Percentiles rank a stretch among this genome's conserved stretches.
Evolutionary conservation across 306 rosid genomes (phyloP).

Genomic region (Prunus campanulata): DNA sequence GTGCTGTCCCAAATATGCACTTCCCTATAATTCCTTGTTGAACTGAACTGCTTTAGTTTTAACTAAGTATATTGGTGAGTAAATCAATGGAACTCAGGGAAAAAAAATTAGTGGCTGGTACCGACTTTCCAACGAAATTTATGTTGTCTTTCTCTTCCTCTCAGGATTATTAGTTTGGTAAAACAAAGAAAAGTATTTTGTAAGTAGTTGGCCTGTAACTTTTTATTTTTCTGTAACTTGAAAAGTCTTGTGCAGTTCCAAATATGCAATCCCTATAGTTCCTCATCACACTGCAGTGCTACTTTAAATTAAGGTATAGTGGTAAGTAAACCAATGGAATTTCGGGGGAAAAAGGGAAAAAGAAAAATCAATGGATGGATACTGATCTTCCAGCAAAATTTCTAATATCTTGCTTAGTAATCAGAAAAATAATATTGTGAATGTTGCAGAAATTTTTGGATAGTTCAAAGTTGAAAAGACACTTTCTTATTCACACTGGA

Average conservation of each 20-base stretch:
- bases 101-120: not conserved
- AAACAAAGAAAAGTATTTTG: not conserved
- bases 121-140: not conserved
- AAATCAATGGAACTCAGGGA: not conserved
- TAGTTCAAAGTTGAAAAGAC: conserved; percentile 95
- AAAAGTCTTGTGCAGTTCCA: not conserved
- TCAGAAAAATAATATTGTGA: conserved; percentile 15
- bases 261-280: not conserved
- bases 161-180: too few relatives aligned
- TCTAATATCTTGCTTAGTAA: not conserved
- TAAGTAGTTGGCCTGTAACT: not conserved
- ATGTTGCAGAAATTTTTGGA: conserved; percentile 93
- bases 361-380: not conserved
- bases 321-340: not conserved
- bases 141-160: too few relatives aligned
- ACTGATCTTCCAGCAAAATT: not conserved
- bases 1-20: not conserved
- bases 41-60: not conserved
- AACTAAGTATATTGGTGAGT: not conserved
- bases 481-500: conserved; percentile 92
- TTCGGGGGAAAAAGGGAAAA: not conserved
- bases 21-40: not conserved
- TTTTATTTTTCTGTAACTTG: not conserved
- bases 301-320: not conserved
- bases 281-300: not conserved